Evolutionary conservation across 2,329 filamentous ascomycete genomes (phyloP), one percentile per base, ranked within the genome.

Genomic region (Scorias spongiosa): DNA sequence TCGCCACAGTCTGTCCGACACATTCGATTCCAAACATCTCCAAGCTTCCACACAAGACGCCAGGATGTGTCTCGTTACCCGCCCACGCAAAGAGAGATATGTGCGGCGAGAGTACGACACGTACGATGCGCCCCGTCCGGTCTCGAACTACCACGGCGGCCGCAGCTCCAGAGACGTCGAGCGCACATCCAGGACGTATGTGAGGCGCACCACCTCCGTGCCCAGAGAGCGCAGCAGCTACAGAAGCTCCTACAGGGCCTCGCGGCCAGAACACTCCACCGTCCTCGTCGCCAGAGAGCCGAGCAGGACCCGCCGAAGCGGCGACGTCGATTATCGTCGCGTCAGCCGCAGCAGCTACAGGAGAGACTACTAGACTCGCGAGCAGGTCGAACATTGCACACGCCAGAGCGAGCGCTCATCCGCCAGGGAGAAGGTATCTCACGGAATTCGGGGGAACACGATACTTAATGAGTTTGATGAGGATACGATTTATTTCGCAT

Each of bases 101-200:
- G 48, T 55, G 30, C 45, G 47, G 29, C 32, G 9, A 12, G 44
- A 48, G 10, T 44, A 46, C 32, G 44, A 48, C 10, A 40, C 42
- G 28, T 52, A 55, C 41, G 41, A 53, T 32, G 50, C 57, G 2
- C 56, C 58, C 2, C 51, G 57, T 8, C 57, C 54, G 2, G 56
- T 61, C 32, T 57, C 52, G 36, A 57, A 59, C 46, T 58, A 54
- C 46, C 52, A 57, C 36, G 49, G 56, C 11, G 54, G 56, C 9
- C 32, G 32, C 15, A 12, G 32, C 9, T 36, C 32, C 11, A 36
- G 32, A 12, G 42, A 41, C 26, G 28, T 38, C 7, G 43, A 46
- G 4, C 42, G 49, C 20, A 44, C 43, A 14, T 46, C 46, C 15
- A 43, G 43, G 12, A 48, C 49, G 11, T 52, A 49, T 43, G 36